phyloP scores from a whole-genome alignment of 2,329 filamentous ascomycete genomes.

The Polytolypa hystricis region DNA sequence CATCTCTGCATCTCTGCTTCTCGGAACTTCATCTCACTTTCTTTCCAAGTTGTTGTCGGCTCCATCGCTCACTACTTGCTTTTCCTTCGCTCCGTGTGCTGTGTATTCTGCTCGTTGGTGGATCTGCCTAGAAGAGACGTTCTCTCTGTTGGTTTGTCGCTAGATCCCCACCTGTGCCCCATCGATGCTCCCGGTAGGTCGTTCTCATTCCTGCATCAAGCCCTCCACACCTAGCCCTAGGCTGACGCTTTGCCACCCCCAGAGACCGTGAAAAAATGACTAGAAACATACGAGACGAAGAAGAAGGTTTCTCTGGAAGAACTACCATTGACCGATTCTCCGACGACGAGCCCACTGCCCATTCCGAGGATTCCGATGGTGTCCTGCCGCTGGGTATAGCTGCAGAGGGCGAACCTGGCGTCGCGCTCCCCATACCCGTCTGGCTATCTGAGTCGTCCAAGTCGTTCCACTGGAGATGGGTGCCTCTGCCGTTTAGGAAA shows the following conservation, averaged over 20 bases:
- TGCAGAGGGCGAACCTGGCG: slow-evolving; percentile 1
- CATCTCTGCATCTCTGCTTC: too few relatives aligned
- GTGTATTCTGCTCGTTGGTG: too few relatives aligned
- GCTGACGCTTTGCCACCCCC: neutral
- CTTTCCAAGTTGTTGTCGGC: too few relatives aligned
- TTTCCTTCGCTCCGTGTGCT: too few relatives aligned
- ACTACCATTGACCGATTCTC: slow-evolving; percentile 25
- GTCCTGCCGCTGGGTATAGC: slow-evolving; percentile 11
- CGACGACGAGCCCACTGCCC: slow-evolving; percentile 23
- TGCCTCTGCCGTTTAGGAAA: slow-evolving; percentile 36
- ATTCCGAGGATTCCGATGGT: slow-evolving; percentile 26
- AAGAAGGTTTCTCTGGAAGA: slow-evolving; percentile 15
- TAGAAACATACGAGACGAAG: slow-evolving; percentile 22
- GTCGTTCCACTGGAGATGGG: slow-evolving; percentile 38
- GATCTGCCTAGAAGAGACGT: too few relatives aligned
- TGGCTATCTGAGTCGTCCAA: slow-evolving; percentile 39
- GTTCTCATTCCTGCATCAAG: too few relatives aligned
- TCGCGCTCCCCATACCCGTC: slow-evolving; percentile 29
- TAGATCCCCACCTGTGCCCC: too few relatives aligned
- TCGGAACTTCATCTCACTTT: too few relatives aligned
- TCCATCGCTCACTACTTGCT: too few relatives aligned
- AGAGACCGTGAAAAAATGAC: slow-evolving; percentile 16
- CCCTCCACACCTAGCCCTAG: neutral
- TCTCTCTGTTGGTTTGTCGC: too few relatives aligned
- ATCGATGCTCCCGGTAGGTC: too few relatives aligned